A percentile compares a stretch with the other conserved stretches of the same genome.
These are phyloP conservation scores for Saccharomyces hybrid DNA, from an alignment of 1,139 yeast species.

Conservation along the genomic window DNA sequence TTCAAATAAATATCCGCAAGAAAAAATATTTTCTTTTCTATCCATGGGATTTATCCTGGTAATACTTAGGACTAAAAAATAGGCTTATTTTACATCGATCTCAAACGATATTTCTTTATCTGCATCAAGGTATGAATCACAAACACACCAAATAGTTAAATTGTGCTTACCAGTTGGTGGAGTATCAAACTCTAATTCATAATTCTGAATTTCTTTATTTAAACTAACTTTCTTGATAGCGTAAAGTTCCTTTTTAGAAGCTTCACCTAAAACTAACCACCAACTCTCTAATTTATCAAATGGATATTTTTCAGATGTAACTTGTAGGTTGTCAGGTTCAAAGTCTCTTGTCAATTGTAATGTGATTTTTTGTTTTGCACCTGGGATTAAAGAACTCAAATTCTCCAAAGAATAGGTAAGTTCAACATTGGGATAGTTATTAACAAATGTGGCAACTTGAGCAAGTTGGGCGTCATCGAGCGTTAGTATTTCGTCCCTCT, in stretches of 20 bases:
- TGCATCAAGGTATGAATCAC: constrained; percentile 86
- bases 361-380: constrained; percentile 32
- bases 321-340: constrained; percentile 59
- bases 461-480: constrained; percentile 43
- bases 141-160: constrained; percentile 73
- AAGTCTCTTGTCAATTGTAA: constrained; percentile 46
- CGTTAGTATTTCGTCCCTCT: constrained; percentile 56
- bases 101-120: constrained; percentile 67
- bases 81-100: constrained; percentile 35
- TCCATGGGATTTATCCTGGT: not conserved
- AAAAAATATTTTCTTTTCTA: not conserved
- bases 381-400: constrained; percentile 29
- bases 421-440: constrained; percentile 82
- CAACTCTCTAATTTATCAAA: constrained; percentile 60
- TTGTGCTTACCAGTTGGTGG: constrained; percentile 55
- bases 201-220: constrained; percentile 44
- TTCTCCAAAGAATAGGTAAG: constrained; percentile 40
- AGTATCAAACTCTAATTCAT: constrained; percentile 50
- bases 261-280: constrained; percentile 82
- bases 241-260: constrained; percentile 50
- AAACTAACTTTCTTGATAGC: constrained; percentile 65
- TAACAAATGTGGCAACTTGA: constrained; percentile 79
- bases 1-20: not conserved
- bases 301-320: constrained; percentile 52
- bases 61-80: not conserved